Evolutionary conservation across 495 filamentous ascomycete genomes (phyloP).

Genomic region (Penicillium longicatenatum): DNA sequence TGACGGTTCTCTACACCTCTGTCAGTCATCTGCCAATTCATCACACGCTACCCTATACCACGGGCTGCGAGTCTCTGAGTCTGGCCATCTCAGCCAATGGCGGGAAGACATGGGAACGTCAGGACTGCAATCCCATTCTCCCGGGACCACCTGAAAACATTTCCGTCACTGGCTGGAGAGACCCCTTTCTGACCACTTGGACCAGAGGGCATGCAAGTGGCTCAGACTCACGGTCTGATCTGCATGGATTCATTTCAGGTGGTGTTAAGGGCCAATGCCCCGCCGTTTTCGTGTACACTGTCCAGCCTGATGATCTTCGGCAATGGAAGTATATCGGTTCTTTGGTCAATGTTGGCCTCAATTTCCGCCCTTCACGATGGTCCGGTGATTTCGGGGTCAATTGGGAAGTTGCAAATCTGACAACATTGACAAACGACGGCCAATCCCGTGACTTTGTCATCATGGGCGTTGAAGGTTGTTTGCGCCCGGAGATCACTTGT

Average conservation of each 20-base stretch:
- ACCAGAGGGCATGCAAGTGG: slow-evolving; percentile 37
- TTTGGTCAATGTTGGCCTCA: slow-evolving; percentile 46
- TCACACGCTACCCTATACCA: slow-evolving; percentile 47
- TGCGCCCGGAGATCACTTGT: slow-evolving; percentile 10
- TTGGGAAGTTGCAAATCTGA: slow-evolving; percentile 59
- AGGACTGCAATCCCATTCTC: slow-evolving; percentile 53
- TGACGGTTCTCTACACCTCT: slow-evolving; percentile 54
- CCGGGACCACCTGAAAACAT: slow-evolving; percentile 42
- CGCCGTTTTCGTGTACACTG: slow-evolving; percentile 54
- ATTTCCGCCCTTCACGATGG: slow-evolving; percentile 46
- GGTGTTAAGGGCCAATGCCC: slow-evolving; percentile 52
- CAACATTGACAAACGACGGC: slow-evolving; percentile 40
- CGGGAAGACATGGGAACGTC: slow-evolving; percentile 51
- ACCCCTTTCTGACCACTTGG: slow-evolving; percentile 53
- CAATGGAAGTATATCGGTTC: slow-evolving; percentile 55
- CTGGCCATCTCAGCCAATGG: slow-evolving; percentile 51
- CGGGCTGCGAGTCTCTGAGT: slow-evolving; percentile 53
- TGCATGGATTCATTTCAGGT: slow-evolving; percentile 55
- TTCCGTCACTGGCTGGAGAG: slow-evolving; percentile 57
- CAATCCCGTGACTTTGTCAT: slow-evolving; percentile 47
- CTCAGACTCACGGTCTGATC: slow-evolving; percentile 29
- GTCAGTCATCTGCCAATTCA: slow-evolving; percentile 53
- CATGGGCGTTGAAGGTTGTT: slow-evolving; percentile 52
- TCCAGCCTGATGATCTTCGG: slow-evolving; percentile 46
- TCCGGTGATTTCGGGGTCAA: slow-evolving; percentile 57